These are phyloP conservation scores for Lasiodiplodia hormozganensis DNA, from an alignment of 2,329 filamentous ascomycete species.

Conservation along the genomic window DNA sequence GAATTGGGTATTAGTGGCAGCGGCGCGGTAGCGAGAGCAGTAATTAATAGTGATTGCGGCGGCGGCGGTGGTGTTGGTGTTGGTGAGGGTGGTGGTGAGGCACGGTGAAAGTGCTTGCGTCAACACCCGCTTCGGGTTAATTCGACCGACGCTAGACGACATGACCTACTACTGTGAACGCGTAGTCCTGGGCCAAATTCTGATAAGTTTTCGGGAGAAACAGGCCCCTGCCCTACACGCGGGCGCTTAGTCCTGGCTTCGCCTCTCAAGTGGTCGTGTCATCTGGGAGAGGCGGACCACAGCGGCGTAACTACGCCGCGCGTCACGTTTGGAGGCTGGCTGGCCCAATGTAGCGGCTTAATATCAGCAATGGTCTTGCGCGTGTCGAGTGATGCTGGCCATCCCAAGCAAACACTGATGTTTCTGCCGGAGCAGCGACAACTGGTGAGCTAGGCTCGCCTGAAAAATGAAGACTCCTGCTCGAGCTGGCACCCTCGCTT, in stretches of 20 bases:
- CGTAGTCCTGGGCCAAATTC: conserved; percentile 16
- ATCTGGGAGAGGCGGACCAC: neutral
- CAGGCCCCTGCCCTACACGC: neutral
- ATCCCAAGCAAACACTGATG: neutral
- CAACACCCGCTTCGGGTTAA: conserved; percentile 14
- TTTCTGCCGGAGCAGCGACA: neutral
- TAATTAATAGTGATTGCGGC: neutral
- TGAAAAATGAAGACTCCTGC: conserved; percentile 25
- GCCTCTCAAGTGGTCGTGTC: neutral
- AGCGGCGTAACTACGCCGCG: conserved; percentile 10
- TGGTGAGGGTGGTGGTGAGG: too few relatives aligned
- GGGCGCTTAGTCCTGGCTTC: neutral
- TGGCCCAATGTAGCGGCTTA: neutral
- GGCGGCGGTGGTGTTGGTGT: too few relatives aligned
- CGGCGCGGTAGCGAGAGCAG: too few relatives aligned
- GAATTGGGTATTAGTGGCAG: too few relatives aligned
- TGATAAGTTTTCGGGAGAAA: conserved; percentile 1
- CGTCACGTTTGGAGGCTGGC: conserved; percentile 1
- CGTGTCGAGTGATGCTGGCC: neutral
- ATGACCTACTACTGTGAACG: conserved; percentile 13
- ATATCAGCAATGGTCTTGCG: neutral
- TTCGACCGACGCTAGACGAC: conserved; percentile 23
- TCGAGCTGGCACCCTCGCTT: conserved; percentile 21
- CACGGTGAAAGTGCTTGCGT: conserved; percentile 6
- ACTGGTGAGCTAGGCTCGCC: conserved; percentile 10